These are phyloP conservation scores for Sporothrix pseudoabietina DNA, from an alignment of 2,329 filamentous ascomycete genomes.

Conservation along the genomic window DNA sequence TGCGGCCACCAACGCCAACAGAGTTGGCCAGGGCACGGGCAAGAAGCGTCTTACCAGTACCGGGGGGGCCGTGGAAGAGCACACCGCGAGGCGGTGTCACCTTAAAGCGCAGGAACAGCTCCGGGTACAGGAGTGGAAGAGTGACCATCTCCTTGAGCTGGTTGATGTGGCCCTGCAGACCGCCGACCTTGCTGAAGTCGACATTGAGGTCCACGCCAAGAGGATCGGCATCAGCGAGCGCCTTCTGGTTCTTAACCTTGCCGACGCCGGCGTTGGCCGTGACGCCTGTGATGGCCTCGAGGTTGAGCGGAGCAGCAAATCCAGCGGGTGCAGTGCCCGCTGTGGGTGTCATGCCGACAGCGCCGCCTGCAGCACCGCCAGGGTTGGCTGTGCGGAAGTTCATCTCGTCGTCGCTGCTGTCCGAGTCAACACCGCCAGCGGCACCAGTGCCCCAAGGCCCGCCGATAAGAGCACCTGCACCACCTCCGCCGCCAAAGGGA, in stretches of 20 bases:
- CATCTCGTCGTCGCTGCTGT: conserved; percentile 94
- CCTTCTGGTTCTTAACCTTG: conserved; percentile 90
- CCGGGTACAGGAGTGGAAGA: conserved; percentile 88
- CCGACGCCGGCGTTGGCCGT: conserved; percentile 75
- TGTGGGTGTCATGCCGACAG: conserved; percentile 63
- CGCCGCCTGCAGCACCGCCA: conserved; percentile 55
- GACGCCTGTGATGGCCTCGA: conserved; percentile 46
- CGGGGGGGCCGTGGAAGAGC: conserved; percentile 93
- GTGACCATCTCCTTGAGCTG: conserved; percentile 99
- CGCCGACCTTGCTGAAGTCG: conserved; percentile 92
- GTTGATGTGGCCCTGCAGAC: conserved; percentile 89
- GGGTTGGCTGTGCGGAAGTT: conserved; percentile 43
- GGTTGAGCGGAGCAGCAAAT: conserved; percentile 41
- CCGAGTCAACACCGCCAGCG: conserved; percentile 81
- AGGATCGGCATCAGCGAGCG: conserved; percentile 89
- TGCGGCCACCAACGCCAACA: conserved; percentile 82
- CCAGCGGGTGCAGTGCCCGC: conserved; percentile 43
- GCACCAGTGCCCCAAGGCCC: conserved; percentile 75
- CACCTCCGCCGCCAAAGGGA: conserved; percentile 85
- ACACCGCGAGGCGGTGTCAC: conserved; percentile 94
- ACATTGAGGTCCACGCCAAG: conserved; percentile 90
- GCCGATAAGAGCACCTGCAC: conserved; percentile 68
- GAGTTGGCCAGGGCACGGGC: conserved; percentile 90
- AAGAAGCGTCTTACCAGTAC: conserved; percentile 96
- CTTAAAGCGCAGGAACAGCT: conserved; percentile 87